Percentiles rank a stretch among this genome's conserved stretches.
Conservation (phyloP, 2,329 filamentous ascomycete genomes). For the Plenodomus biglobosus region DNA sequence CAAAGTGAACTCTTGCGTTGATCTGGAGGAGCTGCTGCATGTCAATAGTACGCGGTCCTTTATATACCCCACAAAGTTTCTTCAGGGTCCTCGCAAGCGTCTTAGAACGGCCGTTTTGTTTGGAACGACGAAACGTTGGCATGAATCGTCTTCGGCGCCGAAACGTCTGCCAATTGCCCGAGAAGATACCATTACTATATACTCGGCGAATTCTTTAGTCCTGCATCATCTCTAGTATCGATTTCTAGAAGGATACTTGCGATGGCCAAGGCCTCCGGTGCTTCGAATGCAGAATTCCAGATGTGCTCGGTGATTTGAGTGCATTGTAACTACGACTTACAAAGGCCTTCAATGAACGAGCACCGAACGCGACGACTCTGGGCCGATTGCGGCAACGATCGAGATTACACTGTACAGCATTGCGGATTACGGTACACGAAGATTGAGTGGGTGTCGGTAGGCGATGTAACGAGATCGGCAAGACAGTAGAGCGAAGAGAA, state of each 20-base stretch:
- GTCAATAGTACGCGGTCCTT: background rate
- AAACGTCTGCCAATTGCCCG: conserved; percentile 6
- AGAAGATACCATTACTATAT: conserved; percentile 3
- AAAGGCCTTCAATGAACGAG: too few relatives aligned
- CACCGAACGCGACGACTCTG: too few relatives aligned
- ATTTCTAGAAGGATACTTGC: background rate
- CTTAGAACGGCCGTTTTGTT: background rate
- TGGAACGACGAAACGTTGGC: conserved; percentile 2
- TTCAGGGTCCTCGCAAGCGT: background rate
- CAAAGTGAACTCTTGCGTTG: background rate
- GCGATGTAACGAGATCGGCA: too few relatives aligned
- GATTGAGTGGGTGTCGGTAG: too few relatives aligned
- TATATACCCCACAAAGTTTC: background rate
- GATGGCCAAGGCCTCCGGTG: too few relatives aligned
- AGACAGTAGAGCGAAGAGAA: too few relatives aligned
- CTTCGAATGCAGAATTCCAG: too few relatives aligned
- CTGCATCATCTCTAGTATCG: background rate
- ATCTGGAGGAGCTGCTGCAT: background rate
- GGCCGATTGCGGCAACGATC: too few relatives aligned
- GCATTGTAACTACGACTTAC: too few relatives aligned
- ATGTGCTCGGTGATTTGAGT: too few relatives aligned
- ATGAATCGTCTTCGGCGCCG: conserved; percentile 8
- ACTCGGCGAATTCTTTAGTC: background rate
- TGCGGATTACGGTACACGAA: too few relatives aligned
- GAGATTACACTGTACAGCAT: too few relatives aligned